Evolutionary conservation across 2,329 filamentous ascomycete genomes (phyloP), one percentile per base, ranked within the genome.

Genomic region (Calonectria naviculata): DNA sequence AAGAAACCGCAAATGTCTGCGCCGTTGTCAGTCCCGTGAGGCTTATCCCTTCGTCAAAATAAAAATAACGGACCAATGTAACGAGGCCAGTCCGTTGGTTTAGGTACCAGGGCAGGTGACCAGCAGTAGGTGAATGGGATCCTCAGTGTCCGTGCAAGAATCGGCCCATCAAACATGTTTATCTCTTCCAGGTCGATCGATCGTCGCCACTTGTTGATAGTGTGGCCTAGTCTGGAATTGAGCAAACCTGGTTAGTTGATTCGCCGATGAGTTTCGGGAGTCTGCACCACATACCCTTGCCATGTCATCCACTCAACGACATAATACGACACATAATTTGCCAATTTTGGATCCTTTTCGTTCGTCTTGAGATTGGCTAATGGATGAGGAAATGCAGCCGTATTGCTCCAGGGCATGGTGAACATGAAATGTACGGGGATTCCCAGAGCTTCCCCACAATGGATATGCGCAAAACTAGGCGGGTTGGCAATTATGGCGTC

Each of bases 111-210:
- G 5, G 90, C 86, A 0, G 91, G 90, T 0, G 91, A 93, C 93
- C 93, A 95, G 79, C 93, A 94, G 75, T 95, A 96, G 0, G 93
- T 95, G 70, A 92, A 92, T 0, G 94, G 93, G 8, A 95, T 87
- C 47, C 87, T 87, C 26, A 95, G 81, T 10, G 92, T 89, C 58
- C 90, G 89, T 1, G 93, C 82, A 81, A 95, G 89, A 19, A 90
- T 90, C 4, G 93, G 93, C 1, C 92, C 93, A 84, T 92, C 94
- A 49, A 94, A 89, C 6, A 71, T 34, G 7, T 70, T 65, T 7
- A 74, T 49, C 10, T 56, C 42, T 0, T 75, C 75, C 0, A 76
- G 42, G 8, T 73, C 71, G 8, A 75, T 28, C 0, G 66, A 63
- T 1, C 44, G 42, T 26, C 74, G 62, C 74, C 71, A 76, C 1